These are phyloP conservation scores for Coelastrella sp. DNA, from an alignment of 139 green algal genomes.

Conservation along the genomic window DNA sequence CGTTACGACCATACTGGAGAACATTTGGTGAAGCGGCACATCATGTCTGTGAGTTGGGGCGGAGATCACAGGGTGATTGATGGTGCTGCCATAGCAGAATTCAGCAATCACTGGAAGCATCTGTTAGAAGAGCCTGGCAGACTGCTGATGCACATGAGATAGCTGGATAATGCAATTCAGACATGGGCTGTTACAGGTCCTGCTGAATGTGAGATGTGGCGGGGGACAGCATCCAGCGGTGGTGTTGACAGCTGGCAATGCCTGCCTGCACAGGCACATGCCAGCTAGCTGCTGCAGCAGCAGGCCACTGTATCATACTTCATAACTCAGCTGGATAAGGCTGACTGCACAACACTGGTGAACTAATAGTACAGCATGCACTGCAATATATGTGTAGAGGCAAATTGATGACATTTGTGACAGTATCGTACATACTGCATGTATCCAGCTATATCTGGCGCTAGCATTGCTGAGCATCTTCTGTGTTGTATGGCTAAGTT, in stretches of 20 bases:
- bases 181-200: no score
- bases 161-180: no score
- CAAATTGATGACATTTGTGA: no score
- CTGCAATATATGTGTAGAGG: no score
- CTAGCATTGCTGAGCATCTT: no score
- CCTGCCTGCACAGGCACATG: background rate
- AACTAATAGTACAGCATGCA: background rate
- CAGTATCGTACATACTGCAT: no score
- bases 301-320: background rate
- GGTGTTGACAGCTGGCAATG: background rate
- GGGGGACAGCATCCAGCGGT: background rate
- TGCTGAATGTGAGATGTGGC: background rate
- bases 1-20: conserved; percentile 28
- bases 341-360: background rate
- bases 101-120: conserved; percentile 74
- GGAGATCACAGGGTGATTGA: conserved; percentile 92
- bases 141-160: conserved; percentile 78
- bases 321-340: background rate
- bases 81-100: conserved; percentile 83
- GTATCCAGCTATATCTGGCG: no score
- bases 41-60: conserved; percentile 75
- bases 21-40: conserved; percentile 28
- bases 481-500: no score
- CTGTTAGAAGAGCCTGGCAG: conserved; percentile 78
- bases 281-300: background rate